phyloP scores from a whole-genome alignment of 2,329 filamentous ascomycete species.

The Hymenoscyphus scutula region DNA sequence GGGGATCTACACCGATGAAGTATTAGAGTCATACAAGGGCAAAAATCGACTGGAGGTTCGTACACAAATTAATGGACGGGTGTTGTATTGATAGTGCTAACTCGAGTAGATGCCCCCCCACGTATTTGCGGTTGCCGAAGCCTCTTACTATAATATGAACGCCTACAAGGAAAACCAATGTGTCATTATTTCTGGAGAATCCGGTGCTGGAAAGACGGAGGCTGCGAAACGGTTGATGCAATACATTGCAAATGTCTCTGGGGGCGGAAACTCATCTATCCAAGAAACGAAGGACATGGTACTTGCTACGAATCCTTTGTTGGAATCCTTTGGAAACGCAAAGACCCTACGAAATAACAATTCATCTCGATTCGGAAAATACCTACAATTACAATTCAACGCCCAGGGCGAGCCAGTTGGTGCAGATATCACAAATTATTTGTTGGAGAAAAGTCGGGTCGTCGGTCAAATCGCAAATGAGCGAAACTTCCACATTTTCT shows the following conservation, averaged over 20 bases:
- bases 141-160: constrained; percentile 99
- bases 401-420: constrained; percentile 85
- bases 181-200: constrained; percentile 98
- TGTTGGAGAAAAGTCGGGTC: constrained; percentile 92
- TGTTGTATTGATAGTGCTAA: constrained; percentile 18
- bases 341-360: constrained; percentile 99
- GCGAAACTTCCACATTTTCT: constrained; percentile 99
- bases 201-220: constrained; percentile 96
- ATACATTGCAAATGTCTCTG: constrained; percentile 97
- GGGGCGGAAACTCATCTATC: constrained; percentile 69
- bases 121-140: constrained; percentile 95
- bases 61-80: constrained; percentile 3
- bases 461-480: constrained; percentile 94
- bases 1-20: constrained; percentile 94
- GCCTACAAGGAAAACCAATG: constrained; percentile 99
- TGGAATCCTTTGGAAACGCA: constrained; percentile 97
- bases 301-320: constrained; percentile 91
- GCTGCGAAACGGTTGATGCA: constrained; percentile 99
- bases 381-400: constrained; percentile 97
- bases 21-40: constrained; percentile 90
- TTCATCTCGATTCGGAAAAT: constrained; percentile 97
- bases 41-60: constrained; percentile 87
- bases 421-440: constrained; percentile 96
- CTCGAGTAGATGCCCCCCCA: constrained; percentile 69
- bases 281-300: constrained; percentile 99